These are phyloP conservation scores for Cercophora sp. DNA, from an alignment of 495 filamentous ascomycete genomes.

Conservation along the genomic window DNA sequence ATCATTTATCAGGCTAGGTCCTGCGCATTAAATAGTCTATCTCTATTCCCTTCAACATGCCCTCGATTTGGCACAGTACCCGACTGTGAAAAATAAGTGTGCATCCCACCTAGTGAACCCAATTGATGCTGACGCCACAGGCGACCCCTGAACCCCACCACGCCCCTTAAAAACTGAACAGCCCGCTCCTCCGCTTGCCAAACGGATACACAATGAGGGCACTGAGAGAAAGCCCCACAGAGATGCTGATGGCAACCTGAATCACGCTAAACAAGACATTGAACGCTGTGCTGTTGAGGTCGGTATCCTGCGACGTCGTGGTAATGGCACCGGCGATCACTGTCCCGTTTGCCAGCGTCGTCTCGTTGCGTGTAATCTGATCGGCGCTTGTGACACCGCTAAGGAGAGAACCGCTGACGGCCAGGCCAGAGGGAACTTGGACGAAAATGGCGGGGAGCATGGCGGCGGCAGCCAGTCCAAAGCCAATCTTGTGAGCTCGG, in stretches of 20 bases:
- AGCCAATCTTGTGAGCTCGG: conserved; percentile 38
- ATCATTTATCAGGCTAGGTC: too few species aligned
- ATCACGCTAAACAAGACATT: conserved; percentile 85
- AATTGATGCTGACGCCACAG: too few species aligned
- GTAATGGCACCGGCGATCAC: conserved; percentile 27
- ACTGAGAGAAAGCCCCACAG: conserved; percentile 83
- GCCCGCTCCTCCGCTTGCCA: conserved; percentile 82
- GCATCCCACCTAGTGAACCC: too few species aligned
- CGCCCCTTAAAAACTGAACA: conserved; percentile 73
- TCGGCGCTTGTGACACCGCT: conserved; percentile 82
- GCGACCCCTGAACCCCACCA: too few species aligned
- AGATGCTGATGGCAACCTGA: conserved; percentile 89
- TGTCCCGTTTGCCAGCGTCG: conserved; percentile 26
- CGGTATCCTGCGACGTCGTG: background rate
- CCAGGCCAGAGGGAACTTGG: conserved; percentile 85
- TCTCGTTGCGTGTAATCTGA: conserved; percentile 58
- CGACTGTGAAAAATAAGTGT: too few species aligned
- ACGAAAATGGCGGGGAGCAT: conserved; percentile 94
- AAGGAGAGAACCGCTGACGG: conserved; percentile 76
- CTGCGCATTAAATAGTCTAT: too few species aligned
- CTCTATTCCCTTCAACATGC: too few species aligned
- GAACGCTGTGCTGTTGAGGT: conserved; percentile 65
- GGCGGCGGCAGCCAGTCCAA: conserved; percentile 81
- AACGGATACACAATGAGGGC: conserved; percentile 86
- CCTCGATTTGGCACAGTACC: too few species aligned